A percentile compares a stretch with the other conserved stretches of the same genome.
These are phyloP conservation scores for Pleurotus ostreatus DNA, from an alignment of 768 basidiomycete species.

Conservation along the genomic window DNA sequence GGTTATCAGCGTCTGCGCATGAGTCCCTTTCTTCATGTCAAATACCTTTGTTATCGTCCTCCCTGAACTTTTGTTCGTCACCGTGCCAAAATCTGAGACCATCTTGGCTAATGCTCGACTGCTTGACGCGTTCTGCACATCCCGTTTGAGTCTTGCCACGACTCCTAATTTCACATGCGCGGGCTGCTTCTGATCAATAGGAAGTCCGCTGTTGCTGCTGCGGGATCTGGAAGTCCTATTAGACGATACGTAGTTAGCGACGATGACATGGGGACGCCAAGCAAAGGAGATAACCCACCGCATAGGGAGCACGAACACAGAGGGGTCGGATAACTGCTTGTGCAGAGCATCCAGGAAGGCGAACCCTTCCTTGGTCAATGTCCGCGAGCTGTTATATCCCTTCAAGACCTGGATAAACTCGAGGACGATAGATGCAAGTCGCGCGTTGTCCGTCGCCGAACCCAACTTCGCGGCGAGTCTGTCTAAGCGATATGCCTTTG, in stretches of 20 bases:
- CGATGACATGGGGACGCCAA: conserved; percentile 3
- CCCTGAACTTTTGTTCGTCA: conserved; percentile 65
- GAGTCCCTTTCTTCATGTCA: neutral
- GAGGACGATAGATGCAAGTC: conserved; percentile 48
- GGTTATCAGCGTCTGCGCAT: neutral
- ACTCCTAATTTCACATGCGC: conserved; percentile 55
- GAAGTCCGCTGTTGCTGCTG: conserved; percentile 33
- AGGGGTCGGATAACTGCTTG: conserved; percentile 69
- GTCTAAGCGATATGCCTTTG: conserved; percentile 53
- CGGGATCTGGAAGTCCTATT: conserved; percentile 31
- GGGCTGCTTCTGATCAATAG: conserved; percentile 25
- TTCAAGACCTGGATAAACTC: conserved; percentile 58
- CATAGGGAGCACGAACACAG: conserved; percentile 52
- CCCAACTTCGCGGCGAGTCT: conserved; percentile 40
- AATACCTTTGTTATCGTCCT: conserved; percentile 66
- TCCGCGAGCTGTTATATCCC: conserved; percentile 61
- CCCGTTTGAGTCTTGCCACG: conserved; percentile 51
- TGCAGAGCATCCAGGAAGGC: conserved; percentile 64
- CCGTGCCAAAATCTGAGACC: conserved; percentile 66
- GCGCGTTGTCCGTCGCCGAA: conserved; percentile 48
- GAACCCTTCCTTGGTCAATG: conserved; percentile 68
- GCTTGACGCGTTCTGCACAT: conserved; percentile 45
- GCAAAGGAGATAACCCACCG: conserved; percentile 32
- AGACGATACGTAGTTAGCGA: conserved; percentile 10
- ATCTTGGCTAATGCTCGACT: conserved; percentile 59